Conservation (phyloP, 2,329 filamentous ascomycete species). For the Claviceps arundinis region DNA sequence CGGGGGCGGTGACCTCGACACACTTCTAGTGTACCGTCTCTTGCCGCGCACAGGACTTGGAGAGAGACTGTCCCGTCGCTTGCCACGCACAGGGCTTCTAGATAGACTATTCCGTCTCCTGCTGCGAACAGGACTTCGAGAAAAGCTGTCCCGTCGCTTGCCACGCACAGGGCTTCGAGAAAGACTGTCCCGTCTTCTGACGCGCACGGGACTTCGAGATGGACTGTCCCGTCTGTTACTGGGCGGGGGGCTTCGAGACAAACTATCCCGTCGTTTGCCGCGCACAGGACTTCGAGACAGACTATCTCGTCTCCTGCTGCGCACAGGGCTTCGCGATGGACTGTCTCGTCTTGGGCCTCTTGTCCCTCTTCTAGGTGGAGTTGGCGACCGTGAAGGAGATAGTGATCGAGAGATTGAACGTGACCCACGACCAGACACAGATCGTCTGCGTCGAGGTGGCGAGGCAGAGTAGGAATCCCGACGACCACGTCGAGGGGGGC, state of each 20-base stretch:
- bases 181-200: constrained; percentile 3
- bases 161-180: background rate
- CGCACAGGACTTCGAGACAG: background rate
- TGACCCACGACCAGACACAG: background rate
- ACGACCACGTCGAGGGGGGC: background rate
- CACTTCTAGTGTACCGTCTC: constrained; percentile 16
- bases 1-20: constrained; percentile 19
- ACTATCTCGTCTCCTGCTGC: constrained; percentile 5
- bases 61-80: constrained; percentile 3
- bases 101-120: constrained; percentile 10
- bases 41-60: background rate
- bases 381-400: constrained; percentile 3
- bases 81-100: background rate
- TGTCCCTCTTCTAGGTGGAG: background rate
- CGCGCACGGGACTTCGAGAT: background rate
- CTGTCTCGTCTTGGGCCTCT: background rate
- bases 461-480: constrained; percentile 5
- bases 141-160: background rate
- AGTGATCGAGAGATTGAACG: background rate
- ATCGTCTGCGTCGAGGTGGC: constrained; percentile 3
- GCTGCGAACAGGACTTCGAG: background rate
- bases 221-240: background rate
- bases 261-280: constrained; percentile 12
- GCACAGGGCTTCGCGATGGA: background rate
- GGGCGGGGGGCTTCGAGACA: constrained; percentile 8